Evolutionary conservation across 208 protist species (phyloP).

Genomic region (Trichomonas tenax): DNA sequence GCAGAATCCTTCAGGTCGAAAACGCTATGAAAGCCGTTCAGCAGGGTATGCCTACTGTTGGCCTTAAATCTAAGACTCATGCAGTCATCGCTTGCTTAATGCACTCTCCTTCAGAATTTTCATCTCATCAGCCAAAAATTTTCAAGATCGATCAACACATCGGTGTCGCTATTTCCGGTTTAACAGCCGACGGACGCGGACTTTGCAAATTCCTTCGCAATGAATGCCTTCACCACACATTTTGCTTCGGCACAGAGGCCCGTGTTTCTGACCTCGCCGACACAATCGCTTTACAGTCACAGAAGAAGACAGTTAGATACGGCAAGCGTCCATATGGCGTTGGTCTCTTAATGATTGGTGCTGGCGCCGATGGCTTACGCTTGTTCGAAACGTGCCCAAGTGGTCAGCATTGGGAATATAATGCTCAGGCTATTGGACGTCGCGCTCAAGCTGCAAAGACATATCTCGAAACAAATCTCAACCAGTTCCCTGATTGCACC

Average conservation of each 20-base stretch:
- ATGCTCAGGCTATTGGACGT: constrained; percentile 91
- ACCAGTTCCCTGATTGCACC: constrained; percentile 53
- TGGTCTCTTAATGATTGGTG: constrained; percentile 87
- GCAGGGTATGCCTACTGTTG: constrained; percentile 86
- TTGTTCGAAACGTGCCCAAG: constrained; percentile 37
- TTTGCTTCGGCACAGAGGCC: constrained; percentile 38
- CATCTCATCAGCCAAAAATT: constrained; percentile 67
- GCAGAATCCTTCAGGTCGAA: constrained; percentile 63
- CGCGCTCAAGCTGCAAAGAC: constrained; percentile 74
- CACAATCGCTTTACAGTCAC: constrained; percentile 60
- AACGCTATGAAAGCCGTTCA: constrained; percentile 99
- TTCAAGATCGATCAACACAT: constrained; percentile 83
- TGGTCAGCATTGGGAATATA: constrained; percentile 85
- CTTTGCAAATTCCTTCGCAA: constrained; percentile 71
- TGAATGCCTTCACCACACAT: constrained; percentile 88
- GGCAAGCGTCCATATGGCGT: constrained; percentile 90
- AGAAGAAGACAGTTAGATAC: constrained; percentile 82
- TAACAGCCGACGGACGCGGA: constrained; percentile 82
- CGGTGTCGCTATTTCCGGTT: constrained; percentile 84
- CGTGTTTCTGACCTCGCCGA: not conserved
- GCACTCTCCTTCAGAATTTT: constrained; percentile 63
- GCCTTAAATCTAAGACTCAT: constrained; percentile 74
- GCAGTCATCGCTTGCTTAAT: constrained; percentile 81
- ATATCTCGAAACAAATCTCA: constrained; percentile 94
- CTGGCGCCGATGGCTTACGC: constrained; percentile 47